phyloP scores from a whole-genome alignment of 116 monocot species.

The Iris pallida region DNA sequence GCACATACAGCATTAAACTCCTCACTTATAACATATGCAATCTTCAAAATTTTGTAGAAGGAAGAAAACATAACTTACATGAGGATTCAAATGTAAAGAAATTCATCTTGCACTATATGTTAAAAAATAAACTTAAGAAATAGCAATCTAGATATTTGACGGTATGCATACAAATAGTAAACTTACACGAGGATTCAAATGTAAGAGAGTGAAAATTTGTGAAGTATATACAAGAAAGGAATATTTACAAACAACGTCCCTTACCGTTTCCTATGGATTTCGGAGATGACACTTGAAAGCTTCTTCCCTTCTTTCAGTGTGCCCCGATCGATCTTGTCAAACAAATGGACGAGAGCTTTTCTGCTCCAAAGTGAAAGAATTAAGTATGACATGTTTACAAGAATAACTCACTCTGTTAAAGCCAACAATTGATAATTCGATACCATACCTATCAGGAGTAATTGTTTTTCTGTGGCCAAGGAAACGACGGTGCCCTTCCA shows the following conservation, averaged over 20 bases:
- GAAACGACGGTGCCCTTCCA: conserved; percentile 86
- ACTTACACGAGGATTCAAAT: too few species aligned
- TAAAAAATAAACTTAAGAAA: too few species aligned
- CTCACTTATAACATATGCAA: too few species aligned
- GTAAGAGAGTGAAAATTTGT: neutral
- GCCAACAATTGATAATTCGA: too few species aligned
- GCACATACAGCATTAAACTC: too few species aligned
- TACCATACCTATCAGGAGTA: conserved; percentile 66
- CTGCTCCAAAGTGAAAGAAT: conserved; percentile 29
- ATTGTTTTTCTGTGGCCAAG: conserved; percentile 94
- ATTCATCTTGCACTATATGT: too few species aligned
- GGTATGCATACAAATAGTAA: too few species aligned
- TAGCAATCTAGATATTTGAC: too few species aligned
- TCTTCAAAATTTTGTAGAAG: too few species aligned
- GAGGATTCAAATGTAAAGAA: too few species aligned
- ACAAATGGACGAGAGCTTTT: conserved; percentile 78
- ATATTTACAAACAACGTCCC: neutral
- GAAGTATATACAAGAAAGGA: neutral
- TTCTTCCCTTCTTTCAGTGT: conserved; percentile 48
- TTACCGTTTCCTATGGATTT: conserved; percentile 77
- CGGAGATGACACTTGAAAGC: conserved; percentile 42
- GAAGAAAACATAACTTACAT: too few species aligned
- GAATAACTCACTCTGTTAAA: neutral
- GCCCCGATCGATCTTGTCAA: conserved; percentile 66
- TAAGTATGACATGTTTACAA: neutral